These are phyloP conservation scores for Platanthera guangdongensis DNA, from an alignment of 106 monocot genomes.

Conservation along the genomic window DNA sequence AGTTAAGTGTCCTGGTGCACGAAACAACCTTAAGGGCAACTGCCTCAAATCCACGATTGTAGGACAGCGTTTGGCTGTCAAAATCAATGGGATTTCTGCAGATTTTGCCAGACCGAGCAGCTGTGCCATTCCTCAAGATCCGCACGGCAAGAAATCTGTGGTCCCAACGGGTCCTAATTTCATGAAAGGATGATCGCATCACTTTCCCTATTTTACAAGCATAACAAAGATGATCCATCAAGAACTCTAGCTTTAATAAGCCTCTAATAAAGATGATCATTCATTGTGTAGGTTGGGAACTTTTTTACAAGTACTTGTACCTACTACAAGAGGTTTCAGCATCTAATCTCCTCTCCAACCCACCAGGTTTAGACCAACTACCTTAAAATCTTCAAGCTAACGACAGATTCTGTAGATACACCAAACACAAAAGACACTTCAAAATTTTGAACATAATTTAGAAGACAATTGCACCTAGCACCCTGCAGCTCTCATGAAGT, in stretches of 20 bases:
- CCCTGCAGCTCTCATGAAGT: slow-evolving; percentile 87
- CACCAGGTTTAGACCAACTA: neutral
- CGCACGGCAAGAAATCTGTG: too few species aligned
- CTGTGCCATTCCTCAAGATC: too few species aligned
- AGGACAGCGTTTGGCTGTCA: too few species aligned
- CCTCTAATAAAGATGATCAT: neutral
- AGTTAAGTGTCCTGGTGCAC: too few species aligned
- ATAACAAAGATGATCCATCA: too few species aligned
- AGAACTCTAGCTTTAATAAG: neutral
- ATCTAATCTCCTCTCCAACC: neutral
- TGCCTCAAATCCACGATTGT: too few species aligned
- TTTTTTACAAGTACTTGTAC: neutral
- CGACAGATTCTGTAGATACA: neutral
- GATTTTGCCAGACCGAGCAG: too few species aligned
- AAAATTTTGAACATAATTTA: neutral
- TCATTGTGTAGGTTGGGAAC: neutral
- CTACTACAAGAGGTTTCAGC: neutral
- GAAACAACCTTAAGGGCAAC: too few species aligned
- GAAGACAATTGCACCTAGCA: slow-evolving; percentile 15
- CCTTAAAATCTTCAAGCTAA: neutral
- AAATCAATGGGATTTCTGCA: too few species aligned
- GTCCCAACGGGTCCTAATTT: too few species aligned
- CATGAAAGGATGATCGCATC: too few species aligned
- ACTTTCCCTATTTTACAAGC: too few species aligned
- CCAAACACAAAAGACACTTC: neutral